Percentiles rank a stretch among this genome's conserved stretches.
Evolutionary conservation across 495 filamentous ascomycete genomes (phyloP).

Genomic region (Penicillium angulare): DNA sequence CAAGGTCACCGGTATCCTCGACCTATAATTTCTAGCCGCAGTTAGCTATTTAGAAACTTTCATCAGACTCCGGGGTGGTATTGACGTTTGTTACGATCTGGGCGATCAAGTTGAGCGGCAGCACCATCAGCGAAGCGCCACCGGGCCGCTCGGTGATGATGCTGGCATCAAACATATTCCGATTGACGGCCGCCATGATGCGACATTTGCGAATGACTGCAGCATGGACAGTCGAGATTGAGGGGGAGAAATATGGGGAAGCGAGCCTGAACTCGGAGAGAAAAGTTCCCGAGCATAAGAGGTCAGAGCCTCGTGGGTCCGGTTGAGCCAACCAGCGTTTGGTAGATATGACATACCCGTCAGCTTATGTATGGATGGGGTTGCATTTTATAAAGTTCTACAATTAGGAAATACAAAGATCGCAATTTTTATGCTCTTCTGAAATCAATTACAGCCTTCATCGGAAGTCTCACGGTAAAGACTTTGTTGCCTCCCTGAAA

Average conservation of each 20-base stretch:
- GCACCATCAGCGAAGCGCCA: slow-evolving; percentile 38
- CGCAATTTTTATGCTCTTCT: background rate
- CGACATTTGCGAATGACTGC: slow-evolving; percentile 31
- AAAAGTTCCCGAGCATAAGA: slow-evolving; percentile 21
- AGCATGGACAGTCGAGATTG: slow-evolving; percentile 36
- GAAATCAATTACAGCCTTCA: no score
- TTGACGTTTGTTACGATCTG: slow-evolving; percentile 54
- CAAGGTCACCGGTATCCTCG: slow-evolving; percentile 56
- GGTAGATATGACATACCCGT: background rate
- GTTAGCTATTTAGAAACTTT: no score
- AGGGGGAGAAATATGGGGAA: slow-evolving; percentile 16
- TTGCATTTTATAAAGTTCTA: no score
- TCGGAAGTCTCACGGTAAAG: no score
- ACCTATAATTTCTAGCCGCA: slow-evolving; percentile 33
- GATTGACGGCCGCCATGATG: slow-evolving; percentile 48
- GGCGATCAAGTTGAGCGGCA: slow-evolving; percentile 59
- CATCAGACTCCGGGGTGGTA: background rate
- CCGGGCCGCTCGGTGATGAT: slow-evolving; percentile 32
- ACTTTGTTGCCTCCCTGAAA: no score
- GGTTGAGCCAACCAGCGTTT: slow-evolving; percentile 8
- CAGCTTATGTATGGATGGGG: no score
- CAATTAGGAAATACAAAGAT: background rate
- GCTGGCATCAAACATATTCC: slow-evolving; percentile 47
- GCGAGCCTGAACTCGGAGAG: slow-evolving; percentile 13
- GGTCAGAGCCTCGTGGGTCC: slow-evolving; percentile 1